Base-by-base conservation (phyloP, 2,329 filamentous ascomycete species). In the Arthrobotrys iridis region DNA sequence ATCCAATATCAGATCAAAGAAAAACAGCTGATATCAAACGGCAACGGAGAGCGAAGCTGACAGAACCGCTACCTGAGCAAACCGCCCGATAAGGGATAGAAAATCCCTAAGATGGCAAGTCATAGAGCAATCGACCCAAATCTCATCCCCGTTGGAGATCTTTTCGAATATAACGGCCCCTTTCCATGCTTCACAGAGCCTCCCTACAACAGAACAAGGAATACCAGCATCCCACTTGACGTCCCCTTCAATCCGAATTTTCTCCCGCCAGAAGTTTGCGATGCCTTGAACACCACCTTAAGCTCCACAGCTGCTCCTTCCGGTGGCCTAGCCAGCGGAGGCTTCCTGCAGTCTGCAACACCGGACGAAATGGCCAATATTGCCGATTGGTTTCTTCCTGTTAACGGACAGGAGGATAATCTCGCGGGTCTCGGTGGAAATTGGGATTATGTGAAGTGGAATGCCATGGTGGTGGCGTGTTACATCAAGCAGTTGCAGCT, bases 361-460 rank as follows among this genome's bases (percentile, higher is more conserved):
- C 8, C 30, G 3, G 10, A 35, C 3, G 15, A 55, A 35, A 35
- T 37, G 4, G 3, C 2, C 2, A 22, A 57, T 3, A 24, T 74
- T 13, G 11, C 40, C 13, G 46, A 63, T 28, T 74, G 70, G 70
- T 62, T 74, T 28, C 3, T 43, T 5, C 70, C 70, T 0, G 48
- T 74, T 7, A 62, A 67, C 11, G 70, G 70, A 13, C 70, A 74
- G 13, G 70, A 74, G 24, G 70, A 74, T 50, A 74, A 74, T 43
- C 37, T 74, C 6, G 40, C 70, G 11, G 70, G 70, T 1, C 18
- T 74, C 4, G 70, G 43, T 15, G 70, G 70, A 20, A 74, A 67
- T 18, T 74, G 52, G 52, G 70, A 74, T 28, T 67, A 74, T 22
- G 46, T 74, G 20, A 74, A 74, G 15, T 74, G 70, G 70, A 74